A percentile compares a stretch with the other conserved stretches of the same genome.
Evolutionary conservation across 2,329 filamentous ascomycete genomes (phyloP).

Genomic region (Xylariaceae sp.): DNA sequence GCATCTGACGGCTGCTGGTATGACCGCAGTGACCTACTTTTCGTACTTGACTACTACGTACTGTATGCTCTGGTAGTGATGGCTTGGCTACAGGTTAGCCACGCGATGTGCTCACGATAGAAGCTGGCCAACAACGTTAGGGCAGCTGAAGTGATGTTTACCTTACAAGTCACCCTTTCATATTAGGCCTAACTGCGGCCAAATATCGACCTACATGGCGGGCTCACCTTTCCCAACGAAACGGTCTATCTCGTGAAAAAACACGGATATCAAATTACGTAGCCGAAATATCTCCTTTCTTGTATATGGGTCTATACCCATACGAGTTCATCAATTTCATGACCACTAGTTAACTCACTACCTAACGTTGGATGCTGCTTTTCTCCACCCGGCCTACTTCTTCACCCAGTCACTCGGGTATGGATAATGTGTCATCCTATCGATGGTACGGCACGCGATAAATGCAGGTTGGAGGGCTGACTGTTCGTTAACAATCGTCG

Average conservation of each 20-base stretch:
- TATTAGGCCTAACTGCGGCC: background rate
- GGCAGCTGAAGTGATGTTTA: background rate
- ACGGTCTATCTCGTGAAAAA: background rate
- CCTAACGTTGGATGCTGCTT: constrained; percentile 22
- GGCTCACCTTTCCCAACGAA: background rate
- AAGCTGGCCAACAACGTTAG: constrained; percentile 11
- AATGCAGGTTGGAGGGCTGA: constrained; percentile 20
- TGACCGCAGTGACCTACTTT: constrained; percentile 6
- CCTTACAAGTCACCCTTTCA: background rate
- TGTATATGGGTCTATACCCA: background rate
- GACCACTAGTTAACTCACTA: constrained; percentile 17
- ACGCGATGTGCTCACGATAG: background rate
- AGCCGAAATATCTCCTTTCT: background rate
- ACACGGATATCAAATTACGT: background rate
- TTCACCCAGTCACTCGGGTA: constrained; percentile 26
- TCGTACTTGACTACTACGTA: constrained; percentile 3
- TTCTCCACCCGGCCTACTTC: constrained; percentile 21
- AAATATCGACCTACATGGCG: background rate
- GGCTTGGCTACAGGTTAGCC: constrained; percentile 11
- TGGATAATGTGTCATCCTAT: constrained; percentile 19
- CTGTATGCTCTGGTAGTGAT: constrained; percentile 6
- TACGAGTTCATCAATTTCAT: background rate
- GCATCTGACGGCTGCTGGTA: constrained; percentile 13
- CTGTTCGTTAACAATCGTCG: constrained; percentile 15
- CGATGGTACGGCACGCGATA: constrained; percentile 17